Evolutionary conservation across 108 stramenopile genomes (phyloP), one percentile per base, ranked within the genome.

Genomic region (Pseudonitzschia multiseries): DNA sequence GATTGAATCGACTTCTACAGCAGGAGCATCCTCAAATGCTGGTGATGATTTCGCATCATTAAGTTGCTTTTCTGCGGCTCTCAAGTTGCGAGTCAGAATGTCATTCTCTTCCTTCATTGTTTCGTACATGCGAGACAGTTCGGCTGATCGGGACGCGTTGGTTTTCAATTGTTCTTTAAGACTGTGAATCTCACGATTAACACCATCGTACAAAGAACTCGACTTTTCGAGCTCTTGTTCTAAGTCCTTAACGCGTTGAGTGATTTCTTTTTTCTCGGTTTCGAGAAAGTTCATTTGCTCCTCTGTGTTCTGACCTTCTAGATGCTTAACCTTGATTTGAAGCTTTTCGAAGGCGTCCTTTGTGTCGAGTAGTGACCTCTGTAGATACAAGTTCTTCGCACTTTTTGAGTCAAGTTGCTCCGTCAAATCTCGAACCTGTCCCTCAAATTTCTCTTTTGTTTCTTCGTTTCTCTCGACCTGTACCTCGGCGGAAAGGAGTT

Each of bases 41-140:
- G 2, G 2, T 48, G 46, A 48, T 48, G 46, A 18, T 14, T 18
- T 48, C 8, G 12, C 4, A 18, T 14, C 46, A 48, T 10, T 8
- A 24, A 56, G 21, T 56, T 32, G 1, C 14, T 63, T 20, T 32
- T 56, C 22, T 56, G 69, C 52, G 9, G 31, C 18, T 2, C 54
- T 10, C 48, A 69, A 20, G 53, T 69, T 56, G 20, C 53, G 69
- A 69, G 17, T 28, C 15, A 69, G 18, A 33, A 33, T 20, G 29
- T 69, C 33, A 12, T 69, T 56, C 32, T 69, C 54, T 69, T 28
- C 29, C n/a, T 56, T 53, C 48, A 69, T 29, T n/a, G 44, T 24
- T 50, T 67, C 66, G 42, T 48, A 67, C 46, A 50, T 67, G 28
- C 28, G 21, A 22, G 44, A 67, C 17, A 44, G 21, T 21, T 67